Evolutionary conservation across 1,284 basidiomycete genomes (phyloP).

Genomic region (Ustilago lituana): DNA sequence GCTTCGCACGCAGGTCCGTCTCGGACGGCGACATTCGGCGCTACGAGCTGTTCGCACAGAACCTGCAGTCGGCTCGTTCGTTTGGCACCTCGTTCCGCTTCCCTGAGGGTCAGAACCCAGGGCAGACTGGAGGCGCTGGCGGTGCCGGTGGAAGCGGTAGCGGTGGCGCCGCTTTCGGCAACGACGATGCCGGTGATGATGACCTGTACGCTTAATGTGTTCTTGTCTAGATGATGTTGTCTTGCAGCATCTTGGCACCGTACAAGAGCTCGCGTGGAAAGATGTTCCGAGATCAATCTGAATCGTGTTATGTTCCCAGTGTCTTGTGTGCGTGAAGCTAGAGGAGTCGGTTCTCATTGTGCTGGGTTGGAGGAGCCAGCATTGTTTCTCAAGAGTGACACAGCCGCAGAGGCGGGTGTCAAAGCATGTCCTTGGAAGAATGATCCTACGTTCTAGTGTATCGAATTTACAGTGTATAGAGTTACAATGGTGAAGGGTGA

Average conservation of each 20-base stretch:
- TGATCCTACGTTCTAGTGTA: no score
- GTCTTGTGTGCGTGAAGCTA: no score
- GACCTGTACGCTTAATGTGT: slow-evolving; percentile 47
- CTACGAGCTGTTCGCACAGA: slow-evolving; percentile 71
- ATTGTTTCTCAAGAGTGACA: no score
- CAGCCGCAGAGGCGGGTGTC: no score
- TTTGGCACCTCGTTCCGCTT: slow-evolving; percentile 93
- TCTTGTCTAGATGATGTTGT: slow-evolving; percentile 1
- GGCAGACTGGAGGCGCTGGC: slow-evolving; percentile 22
- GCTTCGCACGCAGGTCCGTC: slow-evolving; percentile 72
- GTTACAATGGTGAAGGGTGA: no score
- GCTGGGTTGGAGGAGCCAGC: no score
- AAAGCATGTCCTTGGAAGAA: no score
- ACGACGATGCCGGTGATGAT: slow-evolving; percentile 85
- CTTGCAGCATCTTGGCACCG: neutral
- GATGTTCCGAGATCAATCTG: neutral
- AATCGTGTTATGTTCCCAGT: neutral
- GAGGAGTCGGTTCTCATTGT: no score
- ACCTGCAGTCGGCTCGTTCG: slow-evolving; percentile 61
- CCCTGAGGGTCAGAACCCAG: slow-evolving; percentile 75
- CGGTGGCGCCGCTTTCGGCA: slow-evolving; percentile 79
- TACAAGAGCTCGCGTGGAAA: no score
- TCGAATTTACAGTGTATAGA: no score
- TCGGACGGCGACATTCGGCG: slow-evolving; percentile 84
- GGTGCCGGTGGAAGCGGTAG: slow-evolving; percentile 68